Percentiles rank a stretch among this genome's conserved stretches.
Evolutionary conservation across 495 filamentous ascomycete genomes (phyloP).

Genomic region (Aspergillus panamensis): DNA sequence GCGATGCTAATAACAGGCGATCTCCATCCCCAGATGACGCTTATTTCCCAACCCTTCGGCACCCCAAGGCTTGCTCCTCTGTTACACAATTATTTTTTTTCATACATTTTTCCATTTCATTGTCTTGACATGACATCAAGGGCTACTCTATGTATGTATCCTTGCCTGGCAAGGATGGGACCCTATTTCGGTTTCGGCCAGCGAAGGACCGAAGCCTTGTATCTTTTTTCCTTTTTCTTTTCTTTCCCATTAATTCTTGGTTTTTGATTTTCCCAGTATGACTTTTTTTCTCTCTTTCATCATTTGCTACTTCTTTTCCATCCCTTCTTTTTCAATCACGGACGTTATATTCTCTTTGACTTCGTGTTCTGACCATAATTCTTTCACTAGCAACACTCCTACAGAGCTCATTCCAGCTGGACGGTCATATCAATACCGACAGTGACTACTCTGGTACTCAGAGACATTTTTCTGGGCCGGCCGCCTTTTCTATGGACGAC

Average conservation of each 20-base stretch:
- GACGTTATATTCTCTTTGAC: conserved; percentile 9
- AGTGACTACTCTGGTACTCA: conserved; percentile 40
- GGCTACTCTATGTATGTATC: conserved; percentile 17
- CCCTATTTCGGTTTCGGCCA: conserved; percentile 25
- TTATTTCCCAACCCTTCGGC: conserved; percentile 12
- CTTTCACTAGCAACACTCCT: conserved; percentile 35
- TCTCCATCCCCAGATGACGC: conserved; percentile 24
- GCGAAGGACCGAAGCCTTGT: conserved; percentile 18
- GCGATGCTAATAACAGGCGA: conserved; percentile 21
- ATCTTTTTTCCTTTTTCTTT: conserved; percentile 16
- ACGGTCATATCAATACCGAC: conserved; percentile 39
- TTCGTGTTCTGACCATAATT: conserved; percentile 20
- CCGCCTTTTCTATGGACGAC: conserved; percentile 39
- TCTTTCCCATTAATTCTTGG: conserved; percentile 15
- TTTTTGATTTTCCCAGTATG: conserved; percentile 19
- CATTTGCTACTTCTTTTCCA: conserved; percentile 17
- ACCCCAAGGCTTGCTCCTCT: conserved; percentile 16
- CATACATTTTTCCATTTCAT: conserved; percentile 17
- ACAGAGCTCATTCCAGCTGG: conserved; percentile 38
- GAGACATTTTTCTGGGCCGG: conserved; percentile 28
- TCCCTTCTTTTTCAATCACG: conserved; percentile 3
- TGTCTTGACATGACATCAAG: conserved; percentile 25
- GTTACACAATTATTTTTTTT: conserved; percentile 21
- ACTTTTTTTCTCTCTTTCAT: conserved; percentile 18
- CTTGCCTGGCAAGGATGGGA: conserved; percentile 26